phyloP scores from a whole-genome alignment of 257 asterid genomes.

The Przewalskia tangutica region DNA sequence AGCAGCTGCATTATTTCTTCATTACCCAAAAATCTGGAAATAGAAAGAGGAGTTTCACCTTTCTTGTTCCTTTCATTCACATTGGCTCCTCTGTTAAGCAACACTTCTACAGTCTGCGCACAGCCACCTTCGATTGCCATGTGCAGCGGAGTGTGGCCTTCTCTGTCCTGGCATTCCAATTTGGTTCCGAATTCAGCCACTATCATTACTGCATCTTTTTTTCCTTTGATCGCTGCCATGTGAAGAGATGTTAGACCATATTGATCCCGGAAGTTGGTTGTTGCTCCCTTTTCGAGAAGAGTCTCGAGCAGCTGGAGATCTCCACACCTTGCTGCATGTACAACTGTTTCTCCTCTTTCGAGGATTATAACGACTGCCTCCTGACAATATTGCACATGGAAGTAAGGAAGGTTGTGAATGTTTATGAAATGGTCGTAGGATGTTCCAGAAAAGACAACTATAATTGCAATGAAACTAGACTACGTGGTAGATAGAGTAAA shows the following conservation, averaged over 20 bases:
- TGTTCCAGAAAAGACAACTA: background rate
- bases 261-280: slow-evolving; percentile 35
- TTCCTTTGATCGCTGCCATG: slow-evolving; percentile 60
- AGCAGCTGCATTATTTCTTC: slow-evolving; percentile 42
- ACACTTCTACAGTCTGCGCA: slow-evolving; percentile 42
- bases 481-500: background rate
- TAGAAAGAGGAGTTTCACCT: slow-evolving; percentile 42
- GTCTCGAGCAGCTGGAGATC: slow-evolving; percentile 44
- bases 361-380: slow-evolving; percentile 35
- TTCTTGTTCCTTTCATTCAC: slow-evolving; percentile 41
- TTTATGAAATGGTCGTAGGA: background rate
- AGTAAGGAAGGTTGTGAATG: background rate
- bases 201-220: slow-evolving; percentile 48
- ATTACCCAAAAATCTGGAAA: slow-evolving; percentile 39
- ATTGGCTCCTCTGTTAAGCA: slow-evolving; percentile 60
- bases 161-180: slow-evolving; percentile 46
- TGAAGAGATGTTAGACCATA: slow-evolving; percentile 65
- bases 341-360: slow-evolving; percentile 58
- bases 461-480: background rate
- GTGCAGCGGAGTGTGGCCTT: slow-evolving; percentile 71
- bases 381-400: slow-evolving; percentile 16
- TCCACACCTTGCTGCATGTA: slow-evolving; percentile 60
- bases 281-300: slow-evolving; percentile 55
- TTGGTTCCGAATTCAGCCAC: slow-evolving; percentile 66
- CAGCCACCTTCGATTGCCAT: slow-evolving; percentile 71